Base-by-base conservation (phyloP, 192 early-diverging fungal genomes). In the Podila epicladia region DNA sequence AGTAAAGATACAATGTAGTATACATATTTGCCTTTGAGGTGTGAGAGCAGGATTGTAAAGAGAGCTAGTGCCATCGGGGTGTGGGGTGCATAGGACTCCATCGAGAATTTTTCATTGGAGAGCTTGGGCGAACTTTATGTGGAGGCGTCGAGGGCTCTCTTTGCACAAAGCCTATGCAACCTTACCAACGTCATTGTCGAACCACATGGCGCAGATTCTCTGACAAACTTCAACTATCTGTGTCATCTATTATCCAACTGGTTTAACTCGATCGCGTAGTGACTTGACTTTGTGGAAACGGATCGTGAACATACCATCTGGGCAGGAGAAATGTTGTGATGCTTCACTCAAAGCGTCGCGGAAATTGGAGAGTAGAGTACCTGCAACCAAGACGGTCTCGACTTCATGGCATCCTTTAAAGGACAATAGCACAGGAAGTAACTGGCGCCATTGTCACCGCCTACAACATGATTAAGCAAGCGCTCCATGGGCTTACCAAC, bases 181-280 rank as follows among this genome's bases (percentile, higher is more conserved):
- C n/a, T n/a, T n/a, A n/a, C n/a, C n/a, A n/a, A n/a, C n/a, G n/a
- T n/a, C n/a, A n/a, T n/a, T n/a, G n/a, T n/a, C n/a, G n/a, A n/a
- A n/a, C n/a, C n/a, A n/a, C n/a, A n/a, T n/a, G 69, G 69, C 61
- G 69, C 37, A 62, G 69, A 63, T 71, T 71, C 69, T 50, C 62
- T 0, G 62, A 71, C 32, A 63, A 71, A 71, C 53, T 63, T 62
- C 22, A 62, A 32, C 60, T 71, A 20, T 2, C 41, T 62, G 41
- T 33, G 35, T n/a, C 69, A 62, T 62, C 58, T 33, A 50, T n/a
- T 60, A 62, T 62, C 58, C 48, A 50, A 19, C 20, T 48, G 67
- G 67, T 29, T 59, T 48, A 58, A 69, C 26, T 15, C 69, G 22
- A 49, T 70, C 29, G 29, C 26, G 29, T 62, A 35, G 37, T n/a